Base-by-base conservation (phyloP, 2,329 filamentous ascomycete genomes). In the Curvularia verruculosa region DNA sequence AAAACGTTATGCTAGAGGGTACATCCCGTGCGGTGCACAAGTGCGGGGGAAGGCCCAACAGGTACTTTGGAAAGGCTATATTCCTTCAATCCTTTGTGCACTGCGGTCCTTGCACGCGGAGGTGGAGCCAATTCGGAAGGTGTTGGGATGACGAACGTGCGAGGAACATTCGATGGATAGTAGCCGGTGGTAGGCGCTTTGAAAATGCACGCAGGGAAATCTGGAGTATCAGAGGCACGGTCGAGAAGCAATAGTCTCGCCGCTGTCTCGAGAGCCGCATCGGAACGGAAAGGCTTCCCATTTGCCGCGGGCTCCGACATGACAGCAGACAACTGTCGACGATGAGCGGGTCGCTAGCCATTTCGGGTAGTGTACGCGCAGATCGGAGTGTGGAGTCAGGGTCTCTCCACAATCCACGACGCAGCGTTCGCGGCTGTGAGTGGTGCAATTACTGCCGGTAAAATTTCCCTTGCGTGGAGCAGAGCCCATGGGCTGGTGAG, bases 1-100 rank as follows among this genome's bases (percentile, higher is more conserved):
- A 56, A 24, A 55, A 48, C 55, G 56, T 61, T 64, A 53, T 56
- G 53, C 61, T 50, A 64, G 59, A 64, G 61, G 43, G 40, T 64
- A 49, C 63, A 53, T 47, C 37, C 41, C 28, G 45, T 57, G 44
- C 44, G 45, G 39, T 45, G 45, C 59, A 58, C 49, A 63, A 52
- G 24, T 55, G 47, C 54, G 51, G 51, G 49, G 56, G 56, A 52
- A 26, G 51, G 24, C 49, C 58, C 55, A 48, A 64, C 48, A 48
- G 40, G 26, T 51, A 45, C 49, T 59, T 55, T 61, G 46, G 36
- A 45, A 58, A 55, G 28, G 5, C 26, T 34, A 54, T 56, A 44
- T 21, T 41, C 13, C 18, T 15, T 39, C 26, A 28, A 40, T 29
- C 26, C 29, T 36, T 47, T 46, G 34, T 19, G 18, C 34, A 23